Conservation (phyloP, 164 flowering plant species). For the Stephania cephalantha region DNA sequence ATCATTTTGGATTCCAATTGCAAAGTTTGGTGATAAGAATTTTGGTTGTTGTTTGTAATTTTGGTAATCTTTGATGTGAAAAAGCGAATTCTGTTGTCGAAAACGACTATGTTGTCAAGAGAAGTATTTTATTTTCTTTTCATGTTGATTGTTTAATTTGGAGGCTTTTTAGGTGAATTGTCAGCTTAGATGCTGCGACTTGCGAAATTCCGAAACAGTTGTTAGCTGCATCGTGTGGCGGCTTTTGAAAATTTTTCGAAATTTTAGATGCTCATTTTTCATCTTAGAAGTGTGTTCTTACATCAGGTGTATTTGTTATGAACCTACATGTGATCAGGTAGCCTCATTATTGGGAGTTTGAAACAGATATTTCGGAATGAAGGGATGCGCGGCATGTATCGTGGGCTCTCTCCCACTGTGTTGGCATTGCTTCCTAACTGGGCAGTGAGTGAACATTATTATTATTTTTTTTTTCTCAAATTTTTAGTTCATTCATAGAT, state of each 20-base stretch:
- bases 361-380: constrained; percentile 68
- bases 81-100: not conserved
- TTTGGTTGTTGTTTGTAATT: not conserved
- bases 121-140: not conserved
- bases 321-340: constrained; percentile 35
- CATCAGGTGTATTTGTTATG: not conserved
- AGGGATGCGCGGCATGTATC: constrained; percentile 94
- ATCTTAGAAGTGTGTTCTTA: not conserved
- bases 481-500: not conserved
- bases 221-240: not conserved
- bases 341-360: constrained; percentile 79
- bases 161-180: not conserved
- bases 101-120: not conserved
- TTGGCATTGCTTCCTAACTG: constrained; percentile 93
- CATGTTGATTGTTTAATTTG: not conserved
- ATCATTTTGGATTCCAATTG: not conserved
- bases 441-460: constrained; percentile 31
- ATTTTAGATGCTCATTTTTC: not conserved
- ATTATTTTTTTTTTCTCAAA: not conserved
- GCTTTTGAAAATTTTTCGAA: not conserved
- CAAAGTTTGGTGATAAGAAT: not conserved
- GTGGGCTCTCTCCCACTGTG: constrained; percentile 90
- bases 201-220: not conserved
- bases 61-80: not conserved
- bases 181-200: not conserved